A percentile compares a stretch with the other conserved stretches of the same genome.
These are phyloP conservation scores for Cryptococcus sp. DNA, from an alignment of 1,284 basidiomycete species.

Conservation along the genomic window DNA sequence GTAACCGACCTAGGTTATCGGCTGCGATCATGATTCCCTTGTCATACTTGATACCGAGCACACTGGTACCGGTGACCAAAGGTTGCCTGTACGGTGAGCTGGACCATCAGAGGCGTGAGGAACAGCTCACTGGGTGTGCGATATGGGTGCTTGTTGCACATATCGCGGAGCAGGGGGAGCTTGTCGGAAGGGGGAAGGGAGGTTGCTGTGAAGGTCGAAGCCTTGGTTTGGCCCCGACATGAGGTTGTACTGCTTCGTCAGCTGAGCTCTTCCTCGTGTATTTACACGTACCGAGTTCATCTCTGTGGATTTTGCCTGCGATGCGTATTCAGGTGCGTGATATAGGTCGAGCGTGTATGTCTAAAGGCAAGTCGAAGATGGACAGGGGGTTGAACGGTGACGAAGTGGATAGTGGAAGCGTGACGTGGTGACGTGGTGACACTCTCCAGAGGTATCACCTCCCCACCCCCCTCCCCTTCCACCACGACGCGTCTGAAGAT, in stretches of 20 bases:
- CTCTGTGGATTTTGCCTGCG: too few relatives aligned
- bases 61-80: conserved; percentile 93
- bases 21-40: conserved; percentile 99
- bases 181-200: conserved; percentile 6
- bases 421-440: too few relatives aligned
- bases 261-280: neutral
- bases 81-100: conserved; percentile 62
- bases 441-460: too few relatives aligned
- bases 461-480: too few relatives aligned
- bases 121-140: conserved; percentile 18
- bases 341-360: too few relatives aligned
- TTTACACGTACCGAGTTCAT: neutral
- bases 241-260: neutral
- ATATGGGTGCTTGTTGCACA: conserved; percentile 8
- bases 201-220: conserved; percentile 5
- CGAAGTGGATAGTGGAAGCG: too few relatives aligned
- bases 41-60: conserved; percentile 89
- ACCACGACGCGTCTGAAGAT: too few relatives aligned
- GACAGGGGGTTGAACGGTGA: too few relatives aligned
- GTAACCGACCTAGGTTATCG: conserved; percentile 76
- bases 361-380: too few relatives aligned
- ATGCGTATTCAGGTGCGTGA: too few relatives aligned
- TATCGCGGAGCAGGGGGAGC: neutral
- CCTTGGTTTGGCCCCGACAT: conserved; percentile 1
- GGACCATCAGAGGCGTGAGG: neutral